Conservation (phyloP, 768 basidiomycete genomes). For the Trametes maxima region DNA sequence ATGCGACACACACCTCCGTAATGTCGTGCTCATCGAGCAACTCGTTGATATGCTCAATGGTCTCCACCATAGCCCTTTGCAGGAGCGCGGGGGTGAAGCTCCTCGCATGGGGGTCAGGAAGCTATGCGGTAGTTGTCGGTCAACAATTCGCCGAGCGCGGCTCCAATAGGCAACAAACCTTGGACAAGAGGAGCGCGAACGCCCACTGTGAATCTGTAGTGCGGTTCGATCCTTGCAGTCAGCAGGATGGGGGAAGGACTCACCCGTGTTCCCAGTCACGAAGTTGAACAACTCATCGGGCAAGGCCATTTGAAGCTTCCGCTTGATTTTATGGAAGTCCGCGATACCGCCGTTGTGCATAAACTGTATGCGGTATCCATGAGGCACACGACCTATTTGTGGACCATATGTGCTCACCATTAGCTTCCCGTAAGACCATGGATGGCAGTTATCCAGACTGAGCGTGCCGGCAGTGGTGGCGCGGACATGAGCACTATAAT, state of each 20-base stretch:
- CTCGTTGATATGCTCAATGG: constrained; percentile 76
- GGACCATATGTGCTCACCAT: constrained; percentile 60
- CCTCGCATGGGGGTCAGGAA: constrained; percentile 76
- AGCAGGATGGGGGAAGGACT: constrained; percentile 18
- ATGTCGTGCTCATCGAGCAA: constrained; percentile 74
- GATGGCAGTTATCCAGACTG: constrained; percentile 94
- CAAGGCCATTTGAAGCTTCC: constrained; percentile 72
- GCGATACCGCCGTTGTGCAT: constrained; percentile 98
- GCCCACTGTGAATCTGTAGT: constrained; percentile 92
- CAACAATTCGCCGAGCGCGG: neutral
- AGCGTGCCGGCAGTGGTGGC: constrained; percentile 91
- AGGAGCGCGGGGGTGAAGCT: constrained; percentile 73
- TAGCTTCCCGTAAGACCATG: constrained; percentile 87
- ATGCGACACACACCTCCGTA: constrained; percentile 55
- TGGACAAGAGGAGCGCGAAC: constrained; percentile 89
- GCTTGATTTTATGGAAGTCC: constrained; percentile 79
- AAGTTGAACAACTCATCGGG: constrained; percentile 84
- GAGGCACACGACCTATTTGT: neutral
- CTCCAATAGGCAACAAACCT: constrained; percentile 42
- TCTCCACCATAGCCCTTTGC: constrained; percentile 85
- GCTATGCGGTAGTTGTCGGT: constrained; percentile 43
- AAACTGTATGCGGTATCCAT: constrained; percentile 53
- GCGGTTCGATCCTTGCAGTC: neutral
- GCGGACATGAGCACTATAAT: constrained; percentile 81
- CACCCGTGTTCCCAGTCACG: constrained; percentile 92